phyloP scores from a whole-genome alignment of 108 stramenopile species.

The Pelagomonas calceolata region DNA sequence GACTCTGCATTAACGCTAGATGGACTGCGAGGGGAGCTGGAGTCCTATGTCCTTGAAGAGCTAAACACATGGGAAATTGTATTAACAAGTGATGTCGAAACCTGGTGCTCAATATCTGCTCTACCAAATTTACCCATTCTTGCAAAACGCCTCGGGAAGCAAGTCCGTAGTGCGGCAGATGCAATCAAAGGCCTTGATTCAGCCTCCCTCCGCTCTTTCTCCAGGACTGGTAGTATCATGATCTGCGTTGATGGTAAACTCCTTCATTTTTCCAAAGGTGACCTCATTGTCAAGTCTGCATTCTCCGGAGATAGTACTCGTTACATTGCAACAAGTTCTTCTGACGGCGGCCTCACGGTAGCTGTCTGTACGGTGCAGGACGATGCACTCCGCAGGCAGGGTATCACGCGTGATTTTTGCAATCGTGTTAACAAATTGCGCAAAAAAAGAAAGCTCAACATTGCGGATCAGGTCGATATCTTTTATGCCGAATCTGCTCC shows the following conservation, averaged over 20 bases:
- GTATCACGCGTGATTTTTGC: conserved; percentile 82
- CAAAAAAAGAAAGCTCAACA: conserved; percentile 73
- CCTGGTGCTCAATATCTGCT: conserved; percentile 80
- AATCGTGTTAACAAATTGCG: conserved; percentile 92
- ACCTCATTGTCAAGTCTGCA: conserved; percentile 69
- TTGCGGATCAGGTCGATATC: conserved; percentile 76
- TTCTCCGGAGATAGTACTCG: conserved; percentile 81
- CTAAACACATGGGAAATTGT: conserved; percentile 84
- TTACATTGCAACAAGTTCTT: conserved; percentile 69
- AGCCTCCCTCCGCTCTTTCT: conserved; percentile 56
- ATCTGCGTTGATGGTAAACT: conserved; percentile 60
- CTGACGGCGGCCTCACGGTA: conserved; percentile 80
- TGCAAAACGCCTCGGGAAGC: conserved; percentile 88
- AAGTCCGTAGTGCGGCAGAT: conserved; percentile 54
- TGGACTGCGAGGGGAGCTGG: conserved; percentile 65
- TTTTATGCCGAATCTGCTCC: conserved; percentile 61
- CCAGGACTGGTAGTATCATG: conserved; percentile 50
- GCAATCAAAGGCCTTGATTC: conserved; percentile 21
- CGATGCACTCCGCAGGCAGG: conserved; percentile 73
- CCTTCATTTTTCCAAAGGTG: conserved; percentile 57
- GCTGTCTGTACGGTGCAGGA: conserved; percentile 90
- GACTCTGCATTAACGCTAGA: conserved; percentile 60
- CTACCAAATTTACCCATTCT: conserved; percentile 75
- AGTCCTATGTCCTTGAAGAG: conserved; percentile 84
- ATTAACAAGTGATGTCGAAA: conserved; percentile 64